Evolutionary conservation across 2,329 filamentous ascomycete species (phyloP).

Genomic region (Paecilomyces sp.): DNA sequence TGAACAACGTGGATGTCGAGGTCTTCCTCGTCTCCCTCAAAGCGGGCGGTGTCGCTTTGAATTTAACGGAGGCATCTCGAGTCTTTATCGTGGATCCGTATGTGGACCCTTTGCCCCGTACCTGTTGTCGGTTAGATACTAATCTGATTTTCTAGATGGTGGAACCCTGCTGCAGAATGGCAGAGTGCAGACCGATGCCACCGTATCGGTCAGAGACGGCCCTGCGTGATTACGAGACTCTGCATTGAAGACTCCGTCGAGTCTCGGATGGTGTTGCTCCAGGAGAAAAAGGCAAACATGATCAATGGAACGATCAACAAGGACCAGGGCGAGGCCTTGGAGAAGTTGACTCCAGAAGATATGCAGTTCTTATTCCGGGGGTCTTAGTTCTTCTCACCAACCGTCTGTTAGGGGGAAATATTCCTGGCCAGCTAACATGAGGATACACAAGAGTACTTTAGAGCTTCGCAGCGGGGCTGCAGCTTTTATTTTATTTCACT

Average conservation of each 20-base stretch:
- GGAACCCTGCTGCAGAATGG: slow-evolving; percentile 99
- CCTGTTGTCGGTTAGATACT: slow-evolving; percentile 12
- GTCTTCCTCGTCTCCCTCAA: slow-evolving; percentile 95
- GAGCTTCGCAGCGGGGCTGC: background rate
- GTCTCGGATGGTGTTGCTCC: slow-evolving; percentile 86
- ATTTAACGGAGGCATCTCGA: slow-evolving; percentile 86
- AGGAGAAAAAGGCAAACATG: slow-evolving; percentile 98
- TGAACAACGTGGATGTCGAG: slow-evolving; percentile 89
- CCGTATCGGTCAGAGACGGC: slow-evolving; percentile 89
- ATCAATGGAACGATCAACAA: slow-evolving; percentile 96
- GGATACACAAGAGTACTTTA: background rate
- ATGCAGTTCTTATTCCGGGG: slow-evolving; percentile 96
- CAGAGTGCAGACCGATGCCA: slow-evolving; percentile 91
- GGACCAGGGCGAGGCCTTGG: slow-evolving; percentile 75
- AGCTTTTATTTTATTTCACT: background rate
- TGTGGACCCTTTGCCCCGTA: slow-evolving; percentile 34
- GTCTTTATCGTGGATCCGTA: slow-evolving; percentile 96
- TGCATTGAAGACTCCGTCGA: slow-evolving; percentile 97
- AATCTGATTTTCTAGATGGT: slow-evolving; percentile 59
- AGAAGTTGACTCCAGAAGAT: slow-evolving; percentile 82
- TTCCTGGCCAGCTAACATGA: background rate
- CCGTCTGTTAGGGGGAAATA: background rate
- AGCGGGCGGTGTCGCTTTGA: slow-evolving; percentile 90
- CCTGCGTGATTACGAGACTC: slow-evolving; percentile 87
- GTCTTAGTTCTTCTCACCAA: slow-evolving; percentile 29